Evolutionary conservation across 2,329 filamentous ascomycete genomes (phyloP), one percentile per base, ranked within the genome.

Genomic region (Apiospora arundinis): DNA sequence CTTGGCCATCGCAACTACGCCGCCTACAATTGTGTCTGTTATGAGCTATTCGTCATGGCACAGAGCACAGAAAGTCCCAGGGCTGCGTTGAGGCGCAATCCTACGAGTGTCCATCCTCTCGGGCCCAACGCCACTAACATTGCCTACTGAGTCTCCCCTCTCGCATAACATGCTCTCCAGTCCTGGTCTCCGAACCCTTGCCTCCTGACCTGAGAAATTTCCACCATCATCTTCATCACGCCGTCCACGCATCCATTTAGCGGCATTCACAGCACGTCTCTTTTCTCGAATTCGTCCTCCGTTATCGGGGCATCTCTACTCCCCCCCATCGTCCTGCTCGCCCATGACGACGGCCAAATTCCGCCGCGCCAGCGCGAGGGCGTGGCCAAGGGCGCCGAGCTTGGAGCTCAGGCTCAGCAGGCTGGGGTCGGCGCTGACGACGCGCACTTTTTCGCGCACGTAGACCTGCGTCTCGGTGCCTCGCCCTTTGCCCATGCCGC

Each of bases 361-460:
- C 70, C 89, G 86, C 75, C 93, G 87, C 74, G 92, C 91, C 73
- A 93, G 85, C 71, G 87, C 85, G 25, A 97, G 86, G 73, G 91
- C 92, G 76, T 95, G 90, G 74, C 92, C 91, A 71, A 98, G 83
- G 5, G 93, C 94, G 42, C 88, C 90, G 75, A 98, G 84, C 82
- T 98, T 98, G 6, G 94, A 92, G 80, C 93, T 92, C 45, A 96
- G 86, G 46, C 93, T 92, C 80, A 98, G 91, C 74, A 98, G 80
- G 76, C 91, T 95, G 0, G 95, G 95, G 80, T 98, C 95, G 70
- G 95, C 93, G 77, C 91, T 95, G 81, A 97, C 95, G 1, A 98
- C 92, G 52, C 93, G 88, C 5, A 97, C 89, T 83, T 98, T 98
- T 80, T 98, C 95, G 75, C 92, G 91, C 65, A 98, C 95, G 74